Base-by-base conservation (phyloP, 805 yeast species). In the Lipomyces kockii region DNA sequence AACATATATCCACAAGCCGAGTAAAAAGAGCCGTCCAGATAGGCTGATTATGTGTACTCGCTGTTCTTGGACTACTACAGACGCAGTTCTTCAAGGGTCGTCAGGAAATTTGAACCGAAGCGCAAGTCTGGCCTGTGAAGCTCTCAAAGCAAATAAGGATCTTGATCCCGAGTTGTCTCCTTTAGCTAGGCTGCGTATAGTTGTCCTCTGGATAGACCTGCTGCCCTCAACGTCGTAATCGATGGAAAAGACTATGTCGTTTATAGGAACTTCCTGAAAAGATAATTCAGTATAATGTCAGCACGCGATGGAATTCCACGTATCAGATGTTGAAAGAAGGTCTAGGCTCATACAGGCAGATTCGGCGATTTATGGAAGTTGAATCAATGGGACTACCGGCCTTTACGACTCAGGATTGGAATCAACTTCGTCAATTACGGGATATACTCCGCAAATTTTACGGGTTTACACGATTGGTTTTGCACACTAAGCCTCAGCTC, bases 381-480 rank as follows among this genome's bases (percentile, higher is more conserved):
- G 49, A 39, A 17, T 3, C 8, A 39, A 14, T 37, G 69, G 79
- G 2, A 92, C 89, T 74, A 37, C 77, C 8, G 83, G 83, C 12
- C 77, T 84, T 43, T 80, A 86, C 81, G 76, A 78, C 27, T 78
- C 84, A 64, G 58, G 58, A 29, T 11, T 55, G 35, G 58, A 9
- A 17, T 9, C 43, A 55, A 32, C 43, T 55, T 55, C 39, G 43
- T n/a, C 35, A 55, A 32, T 11, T 32, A 17, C 35, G 35, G 1
- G 35, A 55, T 32, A 55, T 55, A 34, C 39, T 34, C 20, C 8
- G 39, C 20, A 34, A 55, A 55, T 55, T 55, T 29, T 27, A 55
- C 29, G 55, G 25, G 55, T 9, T 52, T 20, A 52, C 12, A 17
- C 32, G 32, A 9, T 22, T 52, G 55, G 49, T 14, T 39, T 39